A percentile compares a stretch with the other conserved stretches of the same genome.
phyloP scores from a whole-genome alignment of 345 rosid species.

The Camelina hispida region DNA sequence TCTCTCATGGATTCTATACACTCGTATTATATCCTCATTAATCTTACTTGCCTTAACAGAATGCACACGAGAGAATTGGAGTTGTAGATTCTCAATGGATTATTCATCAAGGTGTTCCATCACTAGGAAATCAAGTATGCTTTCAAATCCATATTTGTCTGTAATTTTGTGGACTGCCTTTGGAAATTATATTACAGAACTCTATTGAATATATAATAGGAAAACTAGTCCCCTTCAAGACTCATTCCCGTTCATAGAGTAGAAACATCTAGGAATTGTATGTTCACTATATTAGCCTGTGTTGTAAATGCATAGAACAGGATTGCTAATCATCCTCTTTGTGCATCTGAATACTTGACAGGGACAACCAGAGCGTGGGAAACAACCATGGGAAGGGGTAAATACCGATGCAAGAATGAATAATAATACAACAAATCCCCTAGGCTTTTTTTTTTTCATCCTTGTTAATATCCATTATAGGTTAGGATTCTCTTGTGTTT shows the following conservation, averaged over 20 bases:
- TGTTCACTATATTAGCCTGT: neutral
- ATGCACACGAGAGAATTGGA: conserved; percentile 72
- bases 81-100: conserved; percentile 82
- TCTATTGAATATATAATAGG: neutral
- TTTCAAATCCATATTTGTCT: neutral
- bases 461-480: neutral
- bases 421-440: neutral
- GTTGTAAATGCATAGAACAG: neutral
- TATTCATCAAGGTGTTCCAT: conserved; percentile 68
- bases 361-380: conserved; percentile 57
- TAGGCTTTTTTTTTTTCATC: neutral
- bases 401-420: conserved; percentile 9
- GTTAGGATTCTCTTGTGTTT: neutral
- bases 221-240: no score
- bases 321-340: neutral
- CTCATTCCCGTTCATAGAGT: neutral
- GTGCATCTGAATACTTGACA: conserved; percentile 27
- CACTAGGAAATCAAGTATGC: conserved; percentile 74
- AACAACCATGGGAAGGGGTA: conserved; percentile 73
- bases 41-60: conserved; percentile 39
- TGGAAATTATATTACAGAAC: neutral
- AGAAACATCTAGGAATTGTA: neutral
- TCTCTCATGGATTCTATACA: conserved; percentile 7
- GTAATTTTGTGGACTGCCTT: neutral
- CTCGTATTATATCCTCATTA: neutral